Evolutionary conservation across 2,329 filamentous ascomycete genomes (phyloP), one percentile per base, ranked within the genome.

Genomic region (Dactylellina haptotyla): DNA sequence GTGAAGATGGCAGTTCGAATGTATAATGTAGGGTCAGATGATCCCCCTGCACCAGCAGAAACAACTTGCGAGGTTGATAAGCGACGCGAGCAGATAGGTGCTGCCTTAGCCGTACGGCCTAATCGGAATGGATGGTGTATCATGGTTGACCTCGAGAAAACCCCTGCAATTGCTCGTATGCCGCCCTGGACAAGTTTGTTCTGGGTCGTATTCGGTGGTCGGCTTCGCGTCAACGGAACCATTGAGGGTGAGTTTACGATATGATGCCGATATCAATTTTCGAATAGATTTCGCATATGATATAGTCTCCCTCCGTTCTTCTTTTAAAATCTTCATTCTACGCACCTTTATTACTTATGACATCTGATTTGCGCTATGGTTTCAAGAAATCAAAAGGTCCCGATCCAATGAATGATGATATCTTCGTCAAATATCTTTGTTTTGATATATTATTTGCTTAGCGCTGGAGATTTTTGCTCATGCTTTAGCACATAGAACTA

Each of bases 171-270:
- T n/a, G 50, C 70, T 6, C 28, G 45, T 34, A 56, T 70, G 18
- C 70, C 70, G 34, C 2, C 16, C 16, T 64, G 62, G 70, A 37
- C 56, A 53, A 69, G 62, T 51, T 46, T 67, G 10, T 75, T 75
- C 23, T 75, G 70, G 70, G 61, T 39, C 16, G 56, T 63, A 0
- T 75, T 69, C n/a, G 70, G 70, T 5, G 39, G 39, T 18, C 62
- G 70, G 4, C 57, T 75, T 10, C 28, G 37, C 28, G 70, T 75
- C 5, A 75, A 75, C 34, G 70, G 70, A 10, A 75, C 70, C 2
- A 34, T 59, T 14, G 70, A 75, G 58, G 70, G 62, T 10, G 62
- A 69, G 12, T 75, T 67, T 20, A 67, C 70, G 2, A 62, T 69
- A 8, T 69, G 41, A 74, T 14, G 23, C 43, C n/a, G n/a, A n/a